Base-by-base conservation (phyloP, 805 yeast genomes). In the Lipomyces lipofer region DNA sequence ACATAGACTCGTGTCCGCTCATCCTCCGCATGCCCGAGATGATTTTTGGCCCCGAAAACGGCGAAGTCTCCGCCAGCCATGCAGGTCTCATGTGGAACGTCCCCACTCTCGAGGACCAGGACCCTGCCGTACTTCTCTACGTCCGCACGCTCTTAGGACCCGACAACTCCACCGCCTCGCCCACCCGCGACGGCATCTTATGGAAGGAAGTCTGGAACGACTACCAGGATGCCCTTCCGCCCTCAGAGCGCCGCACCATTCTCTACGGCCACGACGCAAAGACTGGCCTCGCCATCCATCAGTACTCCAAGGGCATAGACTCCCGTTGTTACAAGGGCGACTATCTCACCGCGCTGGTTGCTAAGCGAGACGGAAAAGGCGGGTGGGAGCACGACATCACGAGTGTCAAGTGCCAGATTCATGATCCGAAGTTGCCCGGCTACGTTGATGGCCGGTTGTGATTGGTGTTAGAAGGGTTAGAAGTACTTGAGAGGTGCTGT, bases 221-320 rank as follows among this genome's bases (percentile, higher is more conserved):
- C 29, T 15, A 42, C 27, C 62, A 56, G 35, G 59, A 59, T 54
- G 56, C 51, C 40, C 54, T 52, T 5, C 58, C 66, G 25, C 52
- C 65, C 60, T 67, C 57, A n/a, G 62, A 63, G 32, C 68, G 70
- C 38, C 69, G 65, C 51, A 61, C 54, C 39, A 89, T 88, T 2
- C 82, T 81, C 64, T 91, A 91, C 67, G 98, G 97, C 1, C 98
- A 91, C 66, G 95, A 88, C 66, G 95, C 97, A 2, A 75, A 81
- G 51, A 73, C 84, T 51, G 96, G 97, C 1, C 77, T 90, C 47
- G 81, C 79, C 51, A 59, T 84, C 47, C 78, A 78, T 60, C 78
- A 79, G 57, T 88, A 75, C 68, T 76, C 96, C 2, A 81, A 80
- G 64, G 98, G 97, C 0, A 71, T 91, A 36, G 98, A 92, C 66